phyloP scores from a whole-genome alignment of 1,284 basidiomycete species.

The Boletus albobrunnescens region DNA sequence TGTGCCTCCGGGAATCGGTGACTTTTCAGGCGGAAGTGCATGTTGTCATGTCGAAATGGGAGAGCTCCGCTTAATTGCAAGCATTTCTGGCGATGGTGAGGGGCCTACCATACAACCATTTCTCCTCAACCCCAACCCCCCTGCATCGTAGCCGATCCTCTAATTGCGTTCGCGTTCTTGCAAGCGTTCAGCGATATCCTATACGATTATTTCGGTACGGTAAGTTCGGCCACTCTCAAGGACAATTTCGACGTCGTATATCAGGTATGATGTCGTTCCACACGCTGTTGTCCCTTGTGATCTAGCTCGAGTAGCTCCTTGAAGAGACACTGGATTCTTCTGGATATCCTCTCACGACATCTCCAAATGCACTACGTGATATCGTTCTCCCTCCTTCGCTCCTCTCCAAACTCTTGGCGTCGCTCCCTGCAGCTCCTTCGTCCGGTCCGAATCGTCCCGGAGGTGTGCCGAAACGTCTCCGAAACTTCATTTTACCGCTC shows the following conservation, averaged over 20 bases:
- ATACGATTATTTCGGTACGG: conserved; percentile 73
- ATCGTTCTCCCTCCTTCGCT: conserved; percentile 87
- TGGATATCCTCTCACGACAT: conserved; percentile 93
- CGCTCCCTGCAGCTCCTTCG: conserved; percentile 43
- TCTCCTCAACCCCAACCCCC: not conserved
- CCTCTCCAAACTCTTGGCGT: conserved; percentile 73
- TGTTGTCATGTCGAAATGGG: conserved; percentile 79
- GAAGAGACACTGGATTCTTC: conserved; percentile 93
- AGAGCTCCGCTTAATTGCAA: conserved; percentile 76
- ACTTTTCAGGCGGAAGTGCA: conserved; percentile 51
- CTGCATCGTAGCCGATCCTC: conserved; percentile 67
- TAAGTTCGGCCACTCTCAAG: conserved; percentile 66
- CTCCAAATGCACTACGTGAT: conserved; percentile 86
- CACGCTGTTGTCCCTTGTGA: not conserved
- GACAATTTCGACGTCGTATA: conserved; percentile 97
- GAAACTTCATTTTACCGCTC: conserved; percentile 18
- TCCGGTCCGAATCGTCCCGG: conserved; percentile 27
- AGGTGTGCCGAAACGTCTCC: conserved; percentile 14
- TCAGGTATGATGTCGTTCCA: conserved; percentile 55
- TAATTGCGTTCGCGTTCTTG: conserved; percentile 87
- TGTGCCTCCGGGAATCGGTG: conserved; percentile 48
- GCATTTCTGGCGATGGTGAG: conserved; percentile 77
- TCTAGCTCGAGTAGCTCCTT: conserved; percentile 58
- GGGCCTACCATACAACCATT: conserved; percentile 7
- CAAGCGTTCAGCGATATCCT: conserved; percentile 82